Percentiles rank a stretch among this genome's conserved stretches.
These are phyloP conservation scores for Durio zibethinus DNA, from an alignment of 345 rosid species.

Conservation along the genomic window DNA sequence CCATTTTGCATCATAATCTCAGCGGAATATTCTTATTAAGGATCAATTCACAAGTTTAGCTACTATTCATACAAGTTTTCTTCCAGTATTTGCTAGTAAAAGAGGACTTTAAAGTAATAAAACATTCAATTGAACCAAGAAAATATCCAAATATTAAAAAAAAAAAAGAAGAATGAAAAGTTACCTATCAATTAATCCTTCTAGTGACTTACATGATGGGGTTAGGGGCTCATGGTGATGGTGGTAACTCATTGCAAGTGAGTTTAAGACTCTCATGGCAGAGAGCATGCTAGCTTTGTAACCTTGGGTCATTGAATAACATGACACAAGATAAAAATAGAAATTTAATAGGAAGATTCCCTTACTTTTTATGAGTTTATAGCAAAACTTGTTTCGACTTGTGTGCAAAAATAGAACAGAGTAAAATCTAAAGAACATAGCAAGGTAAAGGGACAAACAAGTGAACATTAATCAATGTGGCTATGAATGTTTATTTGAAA, in stretches of 20 bases:
- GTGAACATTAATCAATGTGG: neutral
- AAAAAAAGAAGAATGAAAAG: neutral
- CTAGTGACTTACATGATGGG: slow-evolving; percentile 7
- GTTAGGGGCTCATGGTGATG: slow-evolving; percentile 17
- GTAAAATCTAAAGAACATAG: neutral
- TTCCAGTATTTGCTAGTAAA: neutral
- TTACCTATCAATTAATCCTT: neutral
- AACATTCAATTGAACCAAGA: neutral
- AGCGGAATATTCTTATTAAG: neutral
- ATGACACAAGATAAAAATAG: no score
- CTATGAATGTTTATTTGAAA: no score
- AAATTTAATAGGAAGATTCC: slow-evolving; percentile 8
- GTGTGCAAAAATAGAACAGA: neutral
- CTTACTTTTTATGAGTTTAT: neutral
- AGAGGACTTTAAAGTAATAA: neutral
- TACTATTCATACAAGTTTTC: neutral
- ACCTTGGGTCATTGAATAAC: no score
- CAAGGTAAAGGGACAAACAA: neutral
- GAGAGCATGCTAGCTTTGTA: neutral
- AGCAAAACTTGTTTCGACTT: neutral
- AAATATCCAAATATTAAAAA: neutral
- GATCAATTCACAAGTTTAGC: neutral
- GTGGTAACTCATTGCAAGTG: slow-evolving; percentile 28
- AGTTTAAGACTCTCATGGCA: neutral
- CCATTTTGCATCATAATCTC: slow-evolving; percentile 13